Percentiles rank a stretch among this genome's conserved stretches.
Conservation (phyloP, 2,329 filamentous ascomycete species). For the Microdochium paspali region DNA sequence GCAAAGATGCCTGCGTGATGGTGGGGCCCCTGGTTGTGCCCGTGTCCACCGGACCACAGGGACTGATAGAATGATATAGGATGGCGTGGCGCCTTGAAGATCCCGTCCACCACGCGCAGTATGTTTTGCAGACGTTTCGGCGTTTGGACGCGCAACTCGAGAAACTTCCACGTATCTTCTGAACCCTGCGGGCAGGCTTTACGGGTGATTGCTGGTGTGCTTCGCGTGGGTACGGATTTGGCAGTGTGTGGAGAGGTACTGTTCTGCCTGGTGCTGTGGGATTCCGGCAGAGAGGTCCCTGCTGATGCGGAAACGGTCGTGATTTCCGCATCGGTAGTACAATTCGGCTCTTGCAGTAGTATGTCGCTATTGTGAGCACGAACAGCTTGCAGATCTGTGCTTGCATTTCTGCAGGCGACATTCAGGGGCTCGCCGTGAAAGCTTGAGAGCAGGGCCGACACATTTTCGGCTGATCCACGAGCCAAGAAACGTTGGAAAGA, state of each 20-base stretch:
- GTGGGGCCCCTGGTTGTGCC: background rate
- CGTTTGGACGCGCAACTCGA: background rate
- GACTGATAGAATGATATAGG: background rate
- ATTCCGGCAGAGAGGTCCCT: no score
- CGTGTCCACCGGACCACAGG: background rate
- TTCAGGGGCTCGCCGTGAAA: background rate
- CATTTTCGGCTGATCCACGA: background rate
- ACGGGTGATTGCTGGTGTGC: no score
- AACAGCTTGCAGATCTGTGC: background rate
- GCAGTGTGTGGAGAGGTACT: no score
- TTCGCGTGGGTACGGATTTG: no score
- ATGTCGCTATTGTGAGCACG: no score
- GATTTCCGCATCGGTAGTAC: no score
- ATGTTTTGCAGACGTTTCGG: background rate
- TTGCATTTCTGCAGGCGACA: background rate
- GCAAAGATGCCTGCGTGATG: background rate
- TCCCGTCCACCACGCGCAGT: background rate
- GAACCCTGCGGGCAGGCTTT: no score
- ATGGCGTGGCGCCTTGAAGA: background rate
- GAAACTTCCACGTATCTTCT: no score
- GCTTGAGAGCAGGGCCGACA: background rate
- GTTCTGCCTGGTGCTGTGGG: no score
- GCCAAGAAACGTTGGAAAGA: background rate
- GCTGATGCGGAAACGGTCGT: no score
- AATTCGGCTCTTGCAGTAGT: no score